phyloP scores from a whole-genome alignment of 495 filamentous ascomycete genomes.

The Aspergillus saccharolyticus region DNA sequence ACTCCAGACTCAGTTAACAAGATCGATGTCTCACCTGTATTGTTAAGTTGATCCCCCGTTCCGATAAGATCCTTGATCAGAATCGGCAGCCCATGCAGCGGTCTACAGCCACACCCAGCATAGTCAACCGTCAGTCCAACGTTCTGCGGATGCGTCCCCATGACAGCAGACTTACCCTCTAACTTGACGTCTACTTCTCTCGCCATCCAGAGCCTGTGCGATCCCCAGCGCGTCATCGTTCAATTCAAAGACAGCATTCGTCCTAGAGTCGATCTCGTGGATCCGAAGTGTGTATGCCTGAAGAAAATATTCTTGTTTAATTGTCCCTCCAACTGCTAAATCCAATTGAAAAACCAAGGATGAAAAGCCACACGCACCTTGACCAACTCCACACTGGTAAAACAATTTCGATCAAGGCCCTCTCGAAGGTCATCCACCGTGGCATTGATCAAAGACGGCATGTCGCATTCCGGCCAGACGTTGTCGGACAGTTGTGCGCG shows the following conservation, averaged over 20 bases:
- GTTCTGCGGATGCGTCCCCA: neutral
- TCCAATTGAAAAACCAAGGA: neutral
- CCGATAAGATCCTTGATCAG: conserved; percentile 66
- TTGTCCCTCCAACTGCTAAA: neutral
- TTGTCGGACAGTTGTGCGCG: neutral
- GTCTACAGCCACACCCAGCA: conserved; percentile 21
- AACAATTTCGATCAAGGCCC: conserved; percentile 46
- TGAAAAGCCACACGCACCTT: conserved; percentile 27
- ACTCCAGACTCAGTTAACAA: conserved; percentile 16
- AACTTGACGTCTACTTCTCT: conserved; percentile 42
- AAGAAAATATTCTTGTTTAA: neutral
- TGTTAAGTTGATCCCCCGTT: conserved; percentile 60
- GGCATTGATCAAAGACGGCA: conserved; percentile 38
- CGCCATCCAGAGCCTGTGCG: conserved; percentile 45
- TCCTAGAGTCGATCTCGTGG: conserved; percentile 46
- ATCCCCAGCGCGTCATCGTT: conserved; percentile 53
- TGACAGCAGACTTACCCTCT: conserved; percentile 29
- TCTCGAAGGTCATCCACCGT: conserved; percentile 47
- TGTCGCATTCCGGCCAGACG: neutral
- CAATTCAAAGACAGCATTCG: conserved; percentile 50
- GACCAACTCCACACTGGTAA: conserved; percentile 56
- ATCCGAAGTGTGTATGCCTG: conserved; percentile 51
- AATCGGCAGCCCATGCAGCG: conserved; percentile 63
- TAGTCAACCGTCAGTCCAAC: neutral
- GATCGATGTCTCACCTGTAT: conserved; percentile 32